Base-by-base conservation (phyloP, 225 moss, liverwort and hornwort genomes). In the Bryum argenteum region DNA sequence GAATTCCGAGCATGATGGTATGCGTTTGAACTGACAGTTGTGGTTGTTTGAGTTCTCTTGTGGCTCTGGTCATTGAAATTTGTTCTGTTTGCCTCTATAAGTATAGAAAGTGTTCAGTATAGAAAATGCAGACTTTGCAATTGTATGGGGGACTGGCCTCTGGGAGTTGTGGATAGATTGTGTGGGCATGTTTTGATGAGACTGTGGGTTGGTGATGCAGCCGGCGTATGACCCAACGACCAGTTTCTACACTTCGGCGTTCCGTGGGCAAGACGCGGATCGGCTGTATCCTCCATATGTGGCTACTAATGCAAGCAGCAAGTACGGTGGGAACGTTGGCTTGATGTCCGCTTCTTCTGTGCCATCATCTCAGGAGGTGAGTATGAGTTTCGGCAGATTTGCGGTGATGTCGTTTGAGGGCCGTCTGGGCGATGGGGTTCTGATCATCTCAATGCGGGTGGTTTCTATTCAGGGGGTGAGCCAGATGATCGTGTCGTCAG, bases 1-100 rank as follows among this genome's bases (percentile, higher is more conserved):
- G 94, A 23, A 73, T 92, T 76, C 91, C 97, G 42, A 91, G 91
- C 83, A 78, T 98, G 71, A 74, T 89, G 97, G 97, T 98, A 83
- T 11, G 83, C 68, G 3, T 14, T 12, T 19, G 62, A 44, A 58
- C 18, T 3, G 8, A 38, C 0, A 40, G 0, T 5, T 18, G 55
- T 65, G 21, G n/a, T 60, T 21, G 0, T 11, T 16, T 1, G 11
- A 17, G 1, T 2, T 24, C 1, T 57, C 37, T 0, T 28, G 2
- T n/a, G 65, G 24, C 0, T 0, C 18, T 33, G 19, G 41, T 26
- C n/a, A 10, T 54, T 3, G 12, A 59, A 38, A 0, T 44, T 54
- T 10, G 20, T 52, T 24, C 1, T n/a, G 14, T 8, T 63, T 26
- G 12, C 0, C 23, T 23, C 11, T 2, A 37, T 18, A 1, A 18